These are phyloP conservation scores for Wickerhamomyces sp. DNA, from an alignment of 1,139 yeast genomes.

Conservation along the genomic window DNA sequence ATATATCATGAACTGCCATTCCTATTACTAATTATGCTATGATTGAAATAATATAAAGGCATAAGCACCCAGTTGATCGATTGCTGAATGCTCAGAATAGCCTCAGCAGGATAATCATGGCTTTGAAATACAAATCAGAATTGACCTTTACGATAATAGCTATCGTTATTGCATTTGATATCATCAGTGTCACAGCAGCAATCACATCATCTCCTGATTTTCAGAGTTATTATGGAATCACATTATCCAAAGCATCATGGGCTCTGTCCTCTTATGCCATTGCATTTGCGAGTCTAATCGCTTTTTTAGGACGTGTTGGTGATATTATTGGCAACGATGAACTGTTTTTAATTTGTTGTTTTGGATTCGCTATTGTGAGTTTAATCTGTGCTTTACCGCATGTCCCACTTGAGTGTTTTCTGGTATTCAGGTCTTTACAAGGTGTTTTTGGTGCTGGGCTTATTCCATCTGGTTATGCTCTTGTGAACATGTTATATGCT, in stretches of 20 bases:
- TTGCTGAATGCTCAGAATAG: too few species aligned
- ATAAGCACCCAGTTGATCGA: too few species aligned
- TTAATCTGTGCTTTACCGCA: conserved; percentile 20
- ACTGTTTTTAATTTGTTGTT: conserved; percentile 12
- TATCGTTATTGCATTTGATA: neutral
- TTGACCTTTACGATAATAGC: neutral
- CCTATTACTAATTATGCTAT: too few species aligned
- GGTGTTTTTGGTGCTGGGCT: conserved; percentile 32
- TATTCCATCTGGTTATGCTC: conserved; percentile 28
- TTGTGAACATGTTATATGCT: conserved; percentile 27
- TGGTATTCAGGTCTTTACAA: conserved; percentile 32
- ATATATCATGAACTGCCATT: neutral
- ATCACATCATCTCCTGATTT: neutral
- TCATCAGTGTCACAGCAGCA: neutral
- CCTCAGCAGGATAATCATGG: too few species aligned
- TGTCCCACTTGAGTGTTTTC: conserved; percentile 10
- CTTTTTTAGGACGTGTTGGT: conserved; percentile 27
- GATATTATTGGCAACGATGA: conserved; percentile 29
- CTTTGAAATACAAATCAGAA: neutral
- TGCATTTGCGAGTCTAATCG: conserved; percentile 29
- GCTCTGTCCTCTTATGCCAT: conserved; percentile 30
- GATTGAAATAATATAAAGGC: too few species aligned
- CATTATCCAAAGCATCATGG: conserved; percentile 19
- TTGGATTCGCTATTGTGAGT: conserved; percentile 19
- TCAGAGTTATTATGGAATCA: neutral